Evolutionary conservation across 805 yeast genomes (phyloP).

Genomic region (Ogataea naganishii): DNA sequence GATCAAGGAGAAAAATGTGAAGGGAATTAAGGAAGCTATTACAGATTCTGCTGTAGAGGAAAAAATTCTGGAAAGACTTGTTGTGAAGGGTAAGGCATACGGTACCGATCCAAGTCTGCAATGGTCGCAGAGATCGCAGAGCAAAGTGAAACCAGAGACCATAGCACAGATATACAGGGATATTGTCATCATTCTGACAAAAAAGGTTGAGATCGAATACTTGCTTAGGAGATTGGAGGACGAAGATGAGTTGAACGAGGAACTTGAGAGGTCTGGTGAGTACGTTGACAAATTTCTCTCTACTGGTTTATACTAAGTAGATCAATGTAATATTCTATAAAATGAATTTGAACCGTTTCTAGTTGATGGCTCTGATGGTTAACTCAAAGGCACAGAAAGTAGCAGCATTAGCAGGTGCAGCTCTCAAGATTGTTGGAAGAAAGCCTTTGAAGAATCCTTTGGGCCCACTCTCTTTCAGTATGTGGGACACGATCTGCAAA

Average conservation of each 20-base stretch:
- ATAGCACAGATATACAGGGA: conserved; percentile 80
- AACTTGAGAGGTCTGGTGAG: conserved; percentile 9
- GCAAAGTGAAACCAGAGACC: conserved; percentile 74
- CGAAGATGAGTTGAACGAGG: conserved; percentile 21
- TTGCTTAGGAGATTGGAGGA: conserved; percentile 75
- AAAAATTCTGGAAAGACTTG: conserved; percentile 68
- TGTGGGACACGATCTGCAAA: conserved; percentile 46
- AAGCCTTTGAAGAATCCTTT: conserved; percentile 87
- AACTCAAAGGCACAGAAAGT: conserved; percentile 91
- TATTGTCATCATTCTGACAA: conserved; percentile 87
- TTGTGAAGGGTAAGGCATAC: conserved; percentile 75
- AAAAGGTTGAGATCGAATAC: conserved; percentile 91
- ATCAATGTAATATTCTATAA: conserved; percentile 5
- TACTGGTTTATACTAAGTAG: conserved; percentile 11
- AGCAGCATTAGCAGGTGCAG: conserved; percentile 97
- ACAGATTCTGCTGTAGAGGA: conserved; percentile 85
- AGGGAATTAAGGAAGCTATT: conserved; percentile 71
- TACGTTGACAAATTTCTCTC: conserved; percentile 16
- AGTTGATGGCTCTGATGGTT: conserved; percentile 53
- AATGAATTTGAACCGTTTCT: too few relatives aligned
- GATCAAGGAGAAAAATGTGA: conserved; percentile 55
- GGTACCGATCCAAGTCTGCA: conserved; percentile 82
- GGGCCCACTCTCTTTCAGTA: conserved; percentile 52
- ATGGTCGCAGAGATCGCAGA: conserved; percentile 56
- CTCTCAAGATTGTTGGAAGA: conserved; percentile 85